Conservation (phyloP, 495 filamentous ascomycete species). For the Pseudotulostoma volvatum region DNA sequence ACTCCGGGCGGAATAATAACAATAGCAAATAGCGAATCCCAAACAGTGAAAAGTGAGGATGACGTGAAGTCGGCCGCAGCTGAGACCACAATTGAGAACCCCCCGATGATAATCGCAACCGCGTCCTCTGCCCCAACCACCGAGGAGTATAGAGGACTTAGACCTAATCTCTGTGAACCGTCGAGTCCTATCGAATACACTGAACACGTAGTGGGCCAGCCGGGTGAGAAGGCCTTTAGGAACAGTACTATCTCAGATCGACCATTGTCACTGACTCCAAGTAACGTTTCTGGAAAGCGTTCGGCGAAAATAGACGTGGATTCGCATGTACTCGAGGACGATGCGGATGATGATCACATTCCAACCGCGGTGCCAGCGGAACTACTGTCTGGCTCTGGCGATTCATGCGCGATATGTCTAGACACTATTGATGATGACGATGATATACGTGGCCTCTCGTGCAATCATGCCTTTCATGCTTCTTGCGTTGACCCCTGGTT, state of each 20-base stretch:
- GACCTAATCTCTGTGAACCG: constrained; percentile 7
- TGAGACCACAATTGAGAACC: neutral
- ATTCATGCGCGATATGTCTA: constrained; percentile 93
- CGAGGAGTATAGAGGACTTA: constrained; percentile 9
- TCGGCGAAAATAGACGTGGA: neutral
- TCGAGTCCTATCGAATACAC: constrained; percentile 7
- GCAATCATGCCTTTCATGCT: constrained; percentile 92
- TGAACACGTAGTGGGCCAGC: constrained; percentile 1
- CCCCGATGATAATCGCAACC: constrained; percentile 4
- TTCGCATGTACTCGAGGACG: constrained; percentile 30
- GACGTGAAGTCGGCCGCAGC: neutral
- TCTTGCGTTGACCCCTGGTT: constrained; percentile 93
- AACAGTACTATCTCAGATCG: too few relatives aligned
- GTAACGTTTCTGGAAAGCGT: neutral
- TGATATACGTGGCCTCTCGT: constrained; percentile 83
- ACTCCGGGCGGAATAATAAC: constrained; percentile 74
- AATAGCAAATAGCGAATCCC: constrained; percentile 34
- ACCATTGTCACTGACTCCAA: neutral
- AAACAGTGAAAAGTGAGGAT: constrained; percentile 12
- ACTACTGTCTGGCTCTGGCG: constrained; percentile 70
- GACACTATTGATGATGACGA: constrained; percentile 89
- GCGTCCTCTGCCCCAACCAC: constrained; percentile 3
- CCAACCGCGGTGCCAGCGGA: constrained; percentile 68
- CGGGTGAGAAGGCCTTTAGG: constrained; percentile 11
- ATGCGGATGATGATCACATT: constrained; percentile 77